Evolutionary conservation across 1,284 basidiomycete species (phyloP).

Genomic region (Mycena sp.): DNA sequence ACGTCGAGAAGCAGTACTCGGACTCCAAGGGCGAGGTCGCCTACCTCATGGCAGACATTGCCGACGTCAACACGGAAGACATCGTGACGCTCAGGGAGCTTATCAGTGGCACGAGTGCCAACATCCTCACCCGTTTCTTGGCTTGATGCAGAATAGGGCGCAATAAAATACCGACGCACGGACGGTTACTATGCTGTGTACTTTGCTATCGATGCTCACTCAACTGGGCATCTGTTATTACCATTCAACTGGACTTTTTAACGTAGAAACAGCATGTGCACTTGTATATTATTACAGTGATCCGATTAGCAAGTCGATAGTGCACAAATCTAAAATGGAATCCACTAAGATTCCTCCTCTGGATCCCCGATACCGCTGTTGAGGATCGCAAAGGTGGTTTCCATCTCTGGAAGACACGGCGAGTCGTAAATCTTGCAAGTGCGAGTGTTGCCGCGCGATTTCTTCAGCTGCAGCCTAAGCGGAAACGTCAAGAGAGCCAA

Average conservation of each 20-base stretch:
- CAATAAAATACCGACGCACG: constrained; percentile 16
- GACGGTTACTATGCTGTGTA: constrained; percentile 18
- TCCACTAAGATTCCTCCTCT: constrained; percentile 76
- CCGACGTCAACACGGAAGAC: constrained; percentile 87
- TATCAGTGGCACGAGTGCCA: constrained; percentile 85
- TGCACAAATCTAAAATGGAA: constrained; percentile 33
- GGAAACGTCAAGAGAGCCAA: constrained; percentile 14
- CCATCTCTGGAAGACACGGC: constrained; percentile 96
- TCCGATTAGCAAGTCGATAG: constrained; percentile 39
- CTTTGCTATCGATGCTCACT: constrained; percentile 18
- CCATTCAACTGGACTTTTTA: constrained; percentile 30
- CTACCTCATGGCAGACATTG: constrained; percentile 96
- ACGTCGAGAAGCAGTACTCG: constrained; percentile 99
- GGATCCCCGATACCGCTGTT: constrained; percentile 91
- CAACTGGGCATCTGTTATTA: constrained; percentile 31
- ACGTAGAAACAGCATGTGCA: constrained; percentile 20
- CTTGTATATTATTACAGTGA: constrained; percentile 34
- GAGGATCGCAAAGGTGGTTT: constrained; percentile 95
- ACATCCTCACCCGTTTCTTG: constrained; percentile 90
- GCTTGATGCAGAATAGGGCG: constrained; percentile 49
- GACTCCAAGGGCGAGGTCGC: constrained; percentile 96
- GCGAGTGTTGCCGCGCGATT: constrained; percentile 92
- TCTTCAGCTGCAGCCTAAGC: constrained; percentile 87
- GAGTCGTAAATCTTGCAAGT: constrained; percentile 99
- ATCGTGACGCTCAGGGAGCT: constrained; percentile 85